Base-by-base conservation (phyloP, 305 asterid genomes). In the Rubia peregrina region DNA sequence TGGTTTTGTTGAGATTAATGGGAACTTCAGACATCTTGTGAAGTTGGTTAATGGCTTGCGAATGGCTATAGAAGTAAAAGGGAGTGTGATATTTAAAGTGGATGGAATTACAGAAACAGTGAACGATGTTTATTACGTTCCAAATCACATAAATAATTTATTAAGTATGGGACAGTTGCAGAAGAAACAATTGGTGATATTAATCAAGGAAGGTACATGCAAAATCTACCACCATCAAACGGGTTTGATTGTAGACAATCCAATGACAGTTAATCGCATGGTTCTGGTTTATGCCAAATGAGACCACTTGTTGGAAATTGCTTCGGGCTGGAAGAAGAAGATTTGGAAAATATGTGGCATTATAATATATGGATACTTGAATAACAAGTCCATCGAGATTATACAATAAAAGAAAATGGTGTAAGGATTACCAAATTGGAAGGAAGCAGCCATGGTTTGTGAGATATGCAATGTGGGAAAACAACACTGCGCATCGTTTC, bases 131-230 rank as follows among this genome's bases (percentile, higher is more conserved):
- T 6, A 40, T 41, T 65, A 40, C 42, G 55, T 65, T n/a, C 33
- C 36, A 38, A 33, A 65, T 65, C 17, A 40, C 12, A 65, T 9
- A 30, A 24, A 24, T 0, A 67, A 48, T 5, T 9, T 65, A 1
- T 24, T 43, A n/a, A n/a, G n/a, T n/a, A 33, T 65, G 6, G 69
- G 69, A n/a, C 30, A 65, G 41, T 13, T 67, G 1, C 60, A 67
- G 48, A 44, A 67, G 38, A 67, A 67, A 24, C 24, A 44, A 1
- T 46, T 19, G n/a, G 38, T 4, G 19, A 67, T 67, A 5, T 67
- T 9, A 9, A 17, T 67, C 4, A 51, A 68, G 36, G 16, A 30
- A 12, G 46, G 62, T 49, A 26, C 55, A 7, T 68, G 48, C 36
- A 30, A 26, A 6, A 26, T 17, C 8, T 19, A 53, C 6, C 24